Base-by-base conservation (phyloP, 1,284 basidiomycete species). In the Somion occarium region DNA sequence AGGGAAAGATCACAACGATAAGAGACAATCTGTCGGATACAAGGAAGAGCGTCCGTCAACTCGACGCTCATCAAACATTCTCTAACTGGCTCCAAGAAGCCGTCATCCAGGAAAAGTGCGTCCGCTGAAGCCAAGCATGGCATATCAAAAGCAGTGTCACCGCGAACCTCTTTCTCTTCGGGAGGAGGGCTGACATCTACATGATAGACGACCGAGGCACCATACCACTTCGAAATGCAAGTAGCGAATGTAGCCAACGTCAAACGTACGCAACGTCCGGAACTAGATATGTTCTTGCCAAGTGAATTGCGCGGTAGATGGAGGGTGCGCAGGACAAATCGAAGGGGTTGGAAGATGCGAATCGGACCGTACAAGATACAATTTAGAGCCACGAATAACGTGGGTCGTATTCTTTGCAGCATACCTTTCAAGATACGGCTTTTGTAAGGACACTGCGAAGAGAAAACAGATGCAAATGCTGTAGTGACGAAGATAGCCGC, bases 91-190 rank as follows among this genome's bases (percentile, higher is more conserved):
- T 46, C 53, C 9, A 63, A 51, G 44, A 63, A 57, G 25, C 54
- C 48, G 42, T 63, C 57, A 48, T 63, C 61, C 56, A 61, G 61
- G 54, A 61, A 58, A 3, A 53, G 50, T 15, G 53, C 53, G 46
- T 61, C 59, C 3, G 61, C 60, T 12, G 50, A 53, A 1, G 55
- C 60, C 9, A 63, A 56, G 13, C 58, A 47, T 19, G 50, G 46
- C 19, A 55, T 54, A 43, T 61, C 61, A 3, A 59, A 51, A 12
- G 23, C 20, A 0, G 44, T 48, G 9, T 49, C 57, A 1, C 52
- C 48, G 7, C 23, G 53, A 49, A 18, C 52, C 15, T 44, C 15
- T 37, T 42, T 3, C 51, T 50, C n/a, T 55, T 53, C 27, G 56
- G 48, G 5, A 22, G 42, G 19, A 23, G 13, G 19, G 5, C 13